phyloP scores from a whole-genome alignment of 306 rosid genomes.

The Prunus mira region DNA sequence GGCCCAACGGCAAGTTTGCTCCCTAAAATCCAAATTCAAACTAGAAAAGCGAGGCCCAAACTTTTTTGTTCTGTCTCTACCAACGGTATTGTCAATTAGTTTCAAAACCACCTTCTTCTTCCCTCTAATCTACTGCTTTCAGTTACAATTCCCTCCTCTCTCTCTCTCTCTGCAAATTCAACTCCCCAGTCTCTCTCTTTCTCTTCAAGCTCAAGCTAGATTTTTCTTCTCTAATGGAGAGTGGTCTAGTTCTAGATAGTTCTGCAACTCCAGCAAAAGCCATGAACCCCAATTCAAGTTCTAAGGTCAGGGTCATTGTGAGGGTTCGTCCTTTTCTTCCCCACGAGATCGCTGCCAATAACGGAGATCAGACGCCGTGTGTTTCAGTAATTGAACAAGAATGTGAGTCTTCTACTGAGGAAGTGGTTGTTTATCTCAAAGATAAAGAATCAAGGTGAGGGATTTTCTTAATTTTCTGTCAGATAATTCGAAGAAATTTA shows the following conservation, averaged over 20 bases:
- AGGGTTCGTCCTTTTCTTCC: slow-evolving; percentile 86
- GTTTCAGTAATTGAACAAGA: slow-evolving; percentile 49
- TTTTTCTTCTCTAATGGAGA: slow-evolving; percentile 25
- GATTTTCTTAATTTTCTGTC: neutral
- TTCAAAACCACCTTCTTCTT: slow-evolving; percentile 6
- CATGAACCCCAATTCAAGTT: slow-evolving; percentile 31
- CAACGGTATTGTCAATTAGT: slow-evolving; percentile 35
- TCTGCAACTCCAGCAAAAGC: slow-evolving; percentile 32
- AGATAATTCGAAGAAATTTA: neutral
- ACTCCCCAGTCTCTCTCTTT: slow-evolving; percentile 11
- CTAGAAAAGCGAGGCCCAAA: neutral
- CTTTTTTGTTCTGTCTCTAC: neutral
- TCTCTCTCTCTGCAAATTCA: neutral
- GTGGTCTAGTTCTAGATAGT: neutral
- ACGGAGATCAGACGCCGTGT: slow-evolving; percentile 39
- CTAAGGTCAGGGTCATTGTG: slow-evolving; percentile 73
- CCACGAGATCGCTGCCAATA: slow-evolving; percentile 38
- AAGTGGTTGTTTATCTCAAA: slow-evolving; percentile 64
- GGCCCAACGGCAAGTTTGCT: neutral
- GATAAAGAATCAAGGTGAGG: slow-evolving; percentile 75
- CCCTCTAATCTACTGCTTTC: neutral
- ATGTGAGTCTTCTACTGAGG: slow-evolving; percentile 28
- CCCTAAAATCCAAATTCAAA: slow-evolving; percentile 31
- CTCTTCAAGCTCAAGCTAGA: neutral
- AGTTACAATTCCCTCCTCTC: neutral